A percentile compares a stretch with the other conserved stretches of the same genome.
phyloP scores from a whole-genome alignment of 352 stramenopile species.

The Phytopythium boreale region DNA sequence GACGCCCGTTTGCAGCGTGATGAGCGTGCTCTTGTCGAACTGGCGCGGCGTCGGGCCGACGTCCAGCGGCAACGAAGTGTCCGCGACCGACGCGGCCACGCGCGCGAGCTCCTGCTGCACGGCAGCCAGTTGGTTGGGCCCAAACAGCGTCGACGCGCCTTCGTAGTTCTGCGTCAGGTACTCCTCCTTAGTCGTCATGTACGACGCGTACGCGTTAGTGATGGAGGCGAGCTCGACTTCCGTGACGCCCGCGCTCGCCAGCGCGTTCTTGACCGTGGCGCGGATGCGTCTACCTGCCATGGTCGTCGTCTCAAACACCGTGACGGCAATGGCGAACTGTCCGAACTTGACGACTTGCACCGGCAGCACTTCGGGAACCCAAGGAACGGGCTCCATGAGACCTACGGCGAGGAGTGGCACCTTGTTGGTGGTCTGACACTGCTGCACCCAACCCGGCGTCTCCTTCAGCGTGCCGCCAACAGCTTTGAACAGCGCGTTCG shows the following conservation, averaged over 20 bases:
- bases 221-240: constrained; percentile 51
- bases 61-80: constrained; percentile 21
- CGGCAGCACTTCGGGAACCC: constrained; percentile 43
- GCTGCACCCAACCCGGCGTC: constrained; percentile 34
- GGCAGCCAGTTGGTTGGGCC: constrained; percentile 54
- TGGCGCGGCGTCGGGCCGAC: constrained; percentile 30
- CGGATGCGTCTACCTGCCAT: constrained; percentile 57
- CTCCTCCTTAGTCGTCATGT: constrained; percentile 62
- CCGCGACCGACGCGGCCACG: constrained; percentile 28
- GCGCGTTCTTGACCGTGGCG: constrained; percentile 20
- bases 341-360: constrained; percentile 55
- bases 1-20: constrained; percentile 35
- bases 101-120: constrained; percentile 50
- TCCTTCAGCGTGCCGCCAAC: constrained; percentile 22
- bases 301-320: constrained; percentile 59
- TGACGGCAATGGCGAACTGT: constrained; percentile 44
- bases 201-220: constrained; percentile 62
- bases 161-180: constrained; percentile 69
- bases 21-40: constrained; percentile 29
- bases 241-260: constrained; percentile 22
- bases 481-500: constrained; percentile 25
- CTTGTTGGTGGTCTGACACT: constrained; percentile 39
- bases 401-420: constrained; percentile 33
- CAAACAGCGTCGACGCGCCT: constrained; percentile 68
- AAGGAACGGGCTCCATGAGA: constrained; percentile 36